These are phyloP conservation scores for Solanum dulcamara DNA, from an alignment of 257 asterid species.

Conservation along the genomic window DNA sequence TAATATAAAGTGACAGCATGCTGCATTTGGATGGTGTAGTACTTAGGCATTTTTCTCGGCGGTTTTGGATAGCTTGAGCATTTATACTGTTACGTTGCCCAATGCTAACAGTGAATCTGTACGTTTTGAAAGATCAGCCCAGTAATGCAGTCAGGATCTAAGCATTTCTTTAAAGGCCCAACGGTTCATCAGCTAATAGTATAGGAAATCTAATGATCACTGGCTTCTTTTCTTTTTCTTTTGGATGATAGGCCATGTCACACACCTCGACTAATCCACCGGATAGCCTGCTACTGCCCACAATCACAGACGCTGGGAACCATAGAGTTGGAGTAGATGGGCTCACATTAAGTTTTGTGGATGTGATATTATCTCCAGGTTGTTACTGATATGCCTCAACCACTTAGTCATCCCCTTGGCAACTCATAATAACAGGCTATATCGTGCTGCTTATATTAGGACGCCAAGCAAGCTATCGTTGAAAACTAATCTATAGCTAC, in stretches of 20 bases:
- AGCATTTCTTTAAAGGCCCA: not conserved
- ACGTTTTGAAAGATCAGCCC: not conserved
- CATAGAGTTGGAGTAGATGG: not conserved
- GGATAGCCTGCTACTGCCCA: not conserved
- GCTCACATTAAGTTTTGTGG: not conserved
- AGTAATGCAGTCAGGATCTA: not conserved
- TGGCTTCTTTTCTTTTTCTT: not conserved
- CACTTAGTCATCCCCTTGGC: not conserved
- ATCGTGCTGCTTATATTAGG: not conserved
- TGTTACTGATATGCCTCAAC: not conserved
- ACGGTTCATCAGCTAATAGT: not conserved
- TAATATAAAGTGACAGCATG: not conserved
- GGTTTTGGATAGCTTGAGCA: not conserved
- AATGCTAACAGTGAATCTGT: not conserved
- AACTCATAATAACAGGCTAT: not conserved
- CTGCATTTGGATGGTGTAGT: not conserved
- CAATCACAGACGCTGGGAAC: not conserved
- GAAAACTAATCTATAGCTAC: not conserved
- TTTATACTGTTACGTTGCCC: not conserved
- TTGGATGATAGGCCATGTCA: not conserved
- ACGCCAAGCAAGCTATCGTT: not conserved
- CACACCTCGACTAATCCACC: not conserved
- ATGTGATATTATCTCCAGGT: not conserved
- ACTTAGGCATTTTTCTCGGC: not conserved
- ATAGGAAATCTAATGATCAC: not conserved